Evolutionary conservation across 2,329 filamentous ascomycete genomes (phyloP).

Genomic region (Sporothrix brasiliensis): DNA sequence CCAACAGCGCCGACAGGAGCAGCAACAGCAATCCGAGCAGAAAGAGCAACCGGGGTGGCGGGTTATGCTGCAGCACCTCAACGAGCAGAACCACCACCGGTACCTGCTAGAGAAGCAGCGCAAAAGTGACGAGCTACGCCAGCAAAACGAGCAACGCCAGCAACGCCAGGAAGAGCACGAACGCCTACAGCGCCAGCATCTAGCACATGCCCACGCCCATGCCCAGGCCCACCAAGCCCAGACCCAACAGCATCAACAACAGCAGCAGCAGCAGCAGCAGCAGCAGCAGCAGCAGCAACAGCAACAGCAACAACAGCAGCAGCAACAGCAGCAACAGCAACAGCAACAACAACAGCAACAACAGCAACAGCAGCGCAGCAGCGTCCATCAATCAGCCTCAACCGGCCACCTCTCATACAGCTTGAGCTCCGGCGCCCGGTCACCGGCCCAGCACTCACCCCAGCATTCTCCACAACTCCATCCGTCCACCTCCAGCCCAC

Average conservation of each 20-base stretch:
- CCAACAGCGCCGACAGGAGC: conserved; percentile 14
- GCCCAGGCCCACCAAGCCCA: conserved; percentile 17
- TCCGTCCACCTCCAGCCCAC: background rate
- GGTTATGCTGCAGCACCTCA: background rate
- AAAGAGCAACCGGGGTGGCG: background rate
- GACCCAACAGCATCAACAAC: background rate
- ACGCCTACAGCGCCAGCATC: conserved; percentile 20
- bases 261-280: conserved; percentile 16
- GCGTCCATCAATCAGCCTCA: conserved; percentile 2
- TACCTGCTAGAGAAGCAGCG: background rate
- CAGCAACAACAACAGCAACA: background rate
- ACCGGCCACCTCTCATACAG: conserved; percentile 11
- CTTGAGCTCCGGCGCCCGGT: background rate
- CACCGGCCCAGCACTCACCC: conserved; percentile 11
- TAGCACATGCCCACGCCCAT: conserved; percentile 8
- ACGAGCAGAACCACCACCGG: background rate
- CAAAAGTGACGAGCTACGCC: background rate
- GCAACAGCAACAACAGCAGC: too few species aligned
- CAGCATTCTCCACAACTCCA: conserved; percentile 3
- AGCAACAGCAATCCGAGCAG: background rate
- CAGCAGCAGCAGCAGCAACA: background rate
- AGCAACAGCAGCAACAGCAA: too few species aligned
- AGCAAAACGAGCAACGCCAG: conserved; percentile 8
- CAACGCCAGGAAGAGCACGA: conserved; percentile 22
- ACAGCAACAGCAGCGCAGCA: conserved; percentile 7